A percentile compares a stretch with the other conserved stretches of the same genome.
These are phyloP conservation scores for Neophaeococcomyces aloes DNA, from an alignment of 2,329 filamentous ascomycete species.

Conservation along the genomic window DNA sequence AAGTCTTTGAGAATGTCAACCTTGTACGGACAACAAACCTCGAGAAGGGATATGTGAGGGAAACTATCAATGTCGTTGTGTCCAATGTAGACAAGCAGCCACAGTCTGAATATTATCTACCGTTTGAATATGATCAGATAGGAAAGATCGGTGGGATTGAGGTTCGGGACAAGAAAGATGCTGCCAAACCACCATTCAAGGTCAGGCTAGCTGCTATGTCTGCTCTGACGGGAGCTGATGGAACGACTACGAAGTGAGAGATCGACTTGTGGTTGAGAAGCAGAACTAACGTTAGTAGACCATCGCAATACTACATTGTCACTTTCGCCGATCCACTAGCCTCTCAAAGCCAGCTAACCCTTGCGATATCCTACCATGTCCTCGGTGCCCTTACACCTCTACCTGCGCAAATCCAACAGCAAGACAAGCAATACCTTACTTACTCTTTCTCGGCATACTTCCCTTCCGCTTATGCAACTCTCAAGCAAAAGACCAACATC, in stretches of 20 bases:
- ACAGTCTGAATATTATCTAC: conserved; percentile 83
- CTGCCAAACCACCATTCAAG: conserved; percentile 54
- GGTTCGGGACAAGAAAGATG: conserved; percentile 82
- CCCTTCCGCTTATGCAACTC: conserved; percentile 70
- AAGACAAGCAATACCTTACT: conserved; percentile 73
- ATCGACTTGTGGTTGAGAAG: conserved; percentile 27
- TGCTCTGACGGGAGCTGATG: conserved; percentile 33
- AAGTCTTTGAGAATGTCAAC: conserved; percentile 89
- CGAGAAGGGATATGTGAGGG: conserved; percentile 84
- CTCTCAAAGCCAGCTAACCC: conserved; percentile 67
- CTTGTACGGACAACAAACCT: conserved; percentile 80
- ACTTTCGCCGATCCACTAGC: conserved; percentile 65
- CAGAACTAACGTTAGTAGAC: conserved; percentile 35
- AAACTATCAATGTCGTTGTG: conserved; percentile 86
- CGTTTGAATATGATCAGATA: conserved; percentile 68
- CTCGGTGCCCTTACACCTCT: conserved; percentile 70
- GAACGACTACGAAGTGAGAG: conserved; percentile 44
- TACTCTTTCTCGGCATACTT: conserved; percentile 80
- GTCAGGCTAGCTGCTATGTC: conserved; percentile 59
- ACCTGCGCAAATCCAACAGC: conserved; percentile 71
- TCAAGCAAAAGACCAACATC: conserved; percentile 94
- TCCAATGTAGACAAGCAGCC: conserved; percentile 72
- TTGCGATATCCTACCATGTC: conserved; percentile 75
- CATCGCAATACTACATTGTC: conserved; percentile 74
- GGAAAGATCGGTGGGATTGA: conserved; percentile 73